Evolutionary conservation across 345 rosid genomes (phyloP).

Genomic region (Lepidium sativum): DNA sequence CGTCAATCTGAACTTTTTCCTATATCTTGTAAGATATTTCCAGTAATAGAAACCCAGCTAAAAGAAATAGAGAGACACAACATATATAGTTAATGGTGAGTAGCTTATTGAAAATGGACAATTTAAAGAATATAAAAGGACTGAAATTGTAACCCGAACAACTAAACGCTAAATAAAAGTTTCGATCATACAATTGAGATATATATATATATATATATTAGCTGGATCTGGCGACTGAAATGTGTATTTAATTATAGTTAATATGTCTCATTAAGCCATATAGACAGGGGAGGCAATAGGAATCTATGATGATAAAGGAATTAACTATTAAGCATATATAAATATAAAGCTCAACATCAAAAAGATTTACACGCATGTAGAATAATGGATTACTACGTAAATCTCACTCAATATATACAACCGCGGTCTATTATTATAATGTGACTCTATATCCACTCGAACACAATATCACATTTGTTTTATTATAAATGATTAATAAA

Average conservation of each 20-base stretch:
- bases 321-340: background rate
- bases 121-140: background rate
- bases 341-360: constrained; percentile 4
- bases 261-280: background rate
- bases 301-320: background rate
- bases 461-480: background rate
- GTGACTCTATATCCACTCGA: constrained; percentile 8
- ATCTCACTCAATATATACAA: constrained; percentile 24
- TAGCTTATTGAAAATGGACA: background rate
- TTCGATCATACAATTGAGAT: too few species aligned
- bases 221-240: background rate
- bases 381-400: constrained; percentile 22
- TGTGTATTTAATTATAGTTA: background rate
- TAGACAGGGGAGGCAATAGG: background rate
- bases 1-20: background rate
- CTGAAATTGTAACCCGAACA: background rate
- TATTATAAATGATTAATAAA: background rate
- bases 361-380: constrained; percentile 21
- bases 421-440: constrained; percentile 6
- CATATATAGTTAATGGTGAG: background rate
- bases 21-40: background rate
- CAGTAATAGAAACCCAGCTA: background rate
- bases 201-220: background rate
- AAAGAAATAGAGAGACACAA: too few species aligned
- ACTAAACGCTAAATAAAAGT: too few species aligned